These are phyloP conservation scores for Amanita subjunquillea DNA, from an alignment of 768 basidiomycete genomes.

Conservation along the genomic window DNA sequence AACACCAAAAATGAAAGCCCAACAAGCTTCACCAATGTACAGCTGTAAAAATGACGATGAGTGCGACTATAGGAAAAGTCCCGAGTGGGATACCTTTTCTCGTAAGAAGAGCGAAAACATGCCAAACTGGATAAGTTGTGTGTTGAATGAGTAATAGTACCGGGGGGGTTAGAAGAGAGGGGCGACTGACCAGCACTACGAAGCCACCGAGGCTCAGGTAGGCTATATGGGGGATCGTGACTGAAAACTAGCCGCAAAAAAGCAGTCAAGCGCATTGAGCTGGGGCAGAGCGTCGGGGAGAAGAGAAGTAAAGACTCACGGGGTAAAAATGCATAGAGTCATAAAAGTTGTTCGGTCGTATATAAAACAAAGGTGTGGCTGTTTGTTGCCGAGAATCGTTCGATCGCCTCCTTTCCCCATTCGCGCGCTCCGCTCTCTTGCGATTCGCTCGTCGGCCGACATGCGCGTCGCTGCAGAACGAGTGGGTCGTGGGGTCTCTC, in stretches of 20 bases:
- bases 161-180: neutral
- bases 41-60: constrained; percentile 29
- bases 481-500: no score
- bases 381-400: no score
- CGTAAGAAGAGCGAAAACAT: constrained; percentile 92
- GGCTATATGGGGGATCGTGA: constrained; percentile 61
- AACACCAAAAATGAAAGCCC: constrained; percentile 90
- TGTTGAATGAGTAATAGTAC: neutral
- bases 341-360: neutral
- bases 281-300: neutral
- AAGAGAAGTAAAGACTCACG: constrained; percentile 19
- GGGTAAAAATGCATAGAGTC: constrained; percentile 40
- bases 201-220: constrained; percentile 79
- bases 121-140: constrained; percentile 51
- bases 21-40: constrained; percentile 94
- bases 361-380: no score
- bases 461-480: no score
- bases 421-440: no score
- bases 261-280: no score
- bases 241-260: constrained; percentile 54
- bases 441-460: no score
- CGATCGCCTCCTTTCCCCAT: no score
- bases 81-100: constrained; percentile 53
- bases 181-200: constrained; percentile 56
- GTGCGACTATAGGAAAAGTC: neutral